Evolutionary conservation across 306 rosid species (phyloP).

Genomic region (Amphicarpaea edgeworthii): DNA sequence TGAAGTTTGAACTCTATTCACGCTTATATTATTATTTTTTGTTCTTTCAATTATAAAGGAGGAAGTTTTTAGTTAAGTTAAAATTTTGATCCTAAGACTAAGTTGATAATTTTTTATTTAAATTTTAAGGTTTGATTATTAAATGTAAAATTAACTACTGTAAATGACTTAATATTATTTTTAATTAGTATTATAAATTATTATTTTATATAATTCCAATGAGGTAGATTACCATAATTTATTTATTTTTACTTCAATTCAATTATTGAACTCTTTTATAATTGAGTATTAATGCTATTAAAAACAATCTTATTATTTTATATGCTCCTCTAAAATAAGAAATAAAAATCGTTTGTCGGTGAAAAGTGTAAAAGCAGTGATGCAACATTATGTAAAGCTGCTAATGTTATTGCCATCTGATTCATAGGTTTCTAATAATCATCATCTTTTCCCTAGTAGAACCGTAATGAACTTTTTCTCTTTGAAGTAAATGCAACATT

Average conservation of each 20-base stretch:
- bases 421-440: not conserved
- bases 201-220: not conserved
- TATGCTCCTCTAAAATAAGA: not conserved
- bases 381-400: not conserved
- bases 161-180: not conserved
- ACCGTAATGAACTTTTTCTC: conserved; percentile 15
- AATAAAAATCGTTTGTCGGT: not conserved
- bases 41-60: not conserved
- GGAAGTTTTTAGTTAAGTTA: not conserved
- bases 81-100: not conserved
- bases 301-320: not conserved
- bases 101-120: not conserved
- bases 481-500: not conserved
- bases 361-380: not conserved
- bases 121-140: not conserved
- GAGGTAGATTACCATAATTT: not conserved
- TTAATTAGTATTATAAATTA: not conserved
- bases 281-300: not conserved
- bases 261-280: not conserved
- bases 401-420: not conserved
- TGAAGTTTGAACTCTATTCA: not conserved
- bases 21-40: not conserved
- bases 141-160: not conserved
- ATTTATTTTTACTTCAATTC: not conserved
- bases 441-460: not conserved